A percentile compares a stretch with the other conserved stretches of the same genome.
Evolutionary conservation across 306 rosid species (phyloP).

Genomic region (Fragaria nilgerrensis): DNA sequence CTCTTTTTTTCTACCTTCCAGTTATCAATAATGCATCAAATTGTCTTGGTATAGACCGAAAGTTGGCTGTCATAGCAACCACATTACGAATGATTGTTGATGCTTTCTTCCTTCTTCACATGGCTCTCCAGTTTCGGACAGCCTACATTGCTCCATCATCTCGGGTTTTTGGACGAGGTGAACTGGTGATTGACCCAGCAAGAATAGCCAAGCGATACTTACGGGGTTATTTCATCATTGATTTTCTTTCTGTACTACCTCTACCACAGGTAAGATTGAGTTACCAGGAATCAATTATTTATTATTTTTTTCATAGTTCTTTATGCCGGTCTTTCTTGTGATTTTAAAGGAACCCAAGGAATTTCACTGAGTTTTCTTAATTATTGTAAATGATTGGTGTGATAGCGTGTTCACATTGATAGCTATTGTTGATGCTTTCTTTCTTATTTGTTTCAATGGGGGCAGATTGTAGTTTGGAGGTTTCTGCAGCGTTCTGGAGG

Average conservation of each 20-base stretch:
- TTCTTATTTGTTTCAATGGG: conserved; percentile 19
- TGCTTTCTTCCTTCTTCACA: conserved; percentile 81
- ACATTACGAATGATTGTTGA: conserved; percentile 82
- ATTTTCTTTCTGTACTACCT: conserved; percentile 80
- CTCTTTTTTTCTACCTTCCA: conserved; percentile 87
- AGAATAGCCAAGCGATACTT: conserved; percentile 89
- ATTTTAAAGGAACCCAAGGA: neutral
- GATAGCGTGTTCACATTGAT: neutral
- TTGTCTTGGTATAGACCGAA: conserved; percentile 83
- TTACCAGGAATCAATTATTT: conserved; percentile 16
- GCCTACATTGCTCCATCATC: conserved; percentile 98
- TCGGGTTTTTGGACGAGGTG: conserved; percentile 98
- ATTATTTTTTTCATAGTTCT: conserved; percentile 2
- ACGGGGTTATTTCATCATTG: conserved; percentile 70
- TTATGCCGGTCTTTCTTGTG: conserved; percentile 5
- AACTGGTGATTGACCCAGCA: conserved; percentile 89
- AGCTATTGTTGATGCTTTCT: neutral
- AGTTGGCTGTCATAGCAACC: conserved; percentile 69
- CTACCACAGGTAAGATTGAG: conserved; percentile 78
- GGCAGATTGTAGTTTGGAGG: conserved; percentile 92
- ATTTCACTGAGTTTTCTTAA: neutral
- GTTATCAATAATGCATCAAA: conserved; percentile 50
- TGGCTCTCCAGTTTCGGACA: conserved; percentile 96
- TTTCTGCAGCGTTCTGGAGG: conserved; percentile 78
- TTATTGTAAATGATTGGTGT: neutral